phyloP scores from a whole-genome alignment of 2,329 filamentous ascomycete genomes.

The Talaromyces sp. region DNA sequence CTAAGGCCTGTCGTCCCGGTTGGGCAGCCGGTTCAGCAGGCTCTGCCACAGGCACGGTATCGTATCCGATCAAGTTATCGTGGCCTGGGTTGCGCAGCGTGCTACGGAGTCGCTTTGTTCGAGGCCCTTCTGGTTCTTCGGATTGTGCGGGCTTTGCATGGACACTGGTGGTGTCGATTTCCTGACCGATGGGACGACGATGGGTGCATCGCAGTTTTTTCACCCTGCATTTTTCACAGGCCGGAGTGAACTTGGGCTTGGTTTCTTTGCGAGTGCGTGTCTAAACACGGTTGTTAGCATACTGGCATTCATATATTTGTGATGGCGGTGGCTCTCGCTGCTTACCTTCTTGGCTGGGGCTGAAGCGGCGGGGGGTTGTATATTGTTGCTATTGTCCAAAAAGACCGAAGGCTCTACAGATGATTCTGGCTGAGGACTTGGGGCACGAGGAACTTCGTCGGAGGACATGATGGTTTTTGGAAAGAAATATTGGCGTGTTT shows the following conservation, averaged over 20 bases:
- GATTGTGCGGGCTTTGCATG: not conserved
- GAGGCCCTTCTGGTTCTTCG: not conserved
- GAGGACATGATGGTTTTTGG: not conserved
- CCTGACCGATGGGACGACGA: not conserved
- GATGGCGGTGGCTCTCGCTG: not conserved
- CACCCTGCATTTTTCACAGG: not conserved
- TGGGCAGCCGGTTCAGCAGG: not conserved
- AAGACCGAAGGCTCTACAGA: not conserved
- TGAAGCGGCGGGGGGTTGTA: too few relatives aligned
- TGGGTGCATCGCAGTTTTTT: conserved; percentile 3
- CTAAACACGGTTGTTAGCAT: not conserved
- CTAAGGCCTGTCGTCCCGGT: not conserved
- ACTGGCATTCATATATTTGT: not conserved
- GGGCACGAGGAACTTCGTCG: not conserved
- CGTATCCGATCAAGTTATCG: not conserved
- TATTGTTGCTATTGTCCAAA: not conserved
- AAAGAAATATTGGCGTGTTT: not conserved
- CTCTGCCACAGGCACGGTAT: not conserved
- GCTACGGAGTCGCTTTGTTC: not conserved
- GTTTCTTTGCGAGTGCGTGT: not conserved
- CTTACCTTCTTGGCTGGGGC: not conserved
- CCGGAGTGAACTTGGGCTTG: not conserved
- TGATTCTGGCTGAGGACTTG: not conserved
- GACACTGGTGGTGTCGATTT: not conserved
- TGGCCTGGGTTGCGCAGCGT: not conserved